phyloP scores from a whole-genome alignment of 2,329 filamentous ascomycete genomes.

The Didymella exigua region DNA sequence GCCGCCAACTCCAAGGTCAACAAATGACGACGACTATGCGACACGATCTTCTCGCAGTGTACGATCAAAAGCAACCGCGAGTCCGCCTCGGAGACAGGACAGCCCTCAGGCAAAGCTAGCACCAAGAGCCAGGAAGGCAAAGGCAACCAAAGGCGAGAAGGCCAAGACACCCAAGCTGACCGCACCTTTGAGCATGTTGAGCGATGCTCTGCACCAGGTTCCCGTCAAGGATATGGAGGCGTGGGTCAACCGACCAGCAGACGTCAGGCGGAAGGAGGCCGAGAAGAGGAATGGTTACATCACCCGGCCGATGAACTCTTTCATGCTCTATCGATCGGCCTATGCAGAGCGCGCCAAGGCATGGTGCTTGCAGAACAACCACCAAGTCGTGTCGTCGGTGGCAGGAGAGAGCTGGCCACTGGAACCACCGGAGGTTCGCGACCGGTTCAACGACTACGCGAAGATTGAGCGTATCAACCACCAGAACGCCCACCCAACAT shows the following conservation, averaged over 20 bases:
- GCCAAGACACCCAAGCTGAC: slow-evolving; percentile 62
- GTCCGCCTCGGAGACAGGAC: slow-evolving; percentile 30
- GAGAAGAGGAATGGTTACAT: slow-evolving; percentile 76
- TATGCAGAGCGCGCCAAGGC: slow-evolving; percentile 86
- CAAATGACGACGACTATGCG: slow-evolving; percentile 48
- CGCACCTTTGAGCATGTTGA: slow-evolving; percentile 73
- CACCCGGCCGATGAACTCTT: slow-evolving; percentile 94
- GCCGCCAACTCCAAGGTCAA: slow-evolving; percentile 54
- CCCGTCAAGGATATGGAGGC: slow-evolving; percentile 77
- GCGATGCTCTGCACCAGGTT: slow-evolving; percentile 65
- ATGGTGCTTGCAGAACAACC: slow-evolving; percentile 84
- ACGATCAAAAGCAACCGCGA: slow-evolving; percentile 30
- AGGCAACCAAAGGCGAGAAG: slow-evolving; percentile 52
- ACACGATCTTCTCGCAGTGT: slow-evolving; percentile 49
- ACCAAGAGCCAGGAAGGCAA: slow-evolving; percentile 52
- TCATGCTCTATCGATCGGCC: slow-evolving; percentile 95
- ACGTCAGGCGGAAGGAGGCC: slow-evolving; percentile 71
- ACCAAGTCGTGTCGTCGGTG: slow-evolving; percentile 89
- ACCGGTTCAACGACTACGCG: slow-evolving; percentile 79
- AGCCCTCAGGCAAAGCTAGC: slow-evolving; percentile 38
- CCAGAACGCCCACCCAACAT: slow-evolving; percentile 80
- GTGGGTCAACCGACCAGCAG: slow-evolving; percentile 75
- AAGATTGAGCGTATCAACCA: slow-evolving; percentile 84
- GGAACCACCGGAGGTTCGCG: slow-evolving; percentile 74
- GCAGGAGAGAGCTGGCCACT: slow-evolving; percentile 85